Conservation (phyloP, 164 flowering plant genomes). For the Platanus orientalis region DNA sequence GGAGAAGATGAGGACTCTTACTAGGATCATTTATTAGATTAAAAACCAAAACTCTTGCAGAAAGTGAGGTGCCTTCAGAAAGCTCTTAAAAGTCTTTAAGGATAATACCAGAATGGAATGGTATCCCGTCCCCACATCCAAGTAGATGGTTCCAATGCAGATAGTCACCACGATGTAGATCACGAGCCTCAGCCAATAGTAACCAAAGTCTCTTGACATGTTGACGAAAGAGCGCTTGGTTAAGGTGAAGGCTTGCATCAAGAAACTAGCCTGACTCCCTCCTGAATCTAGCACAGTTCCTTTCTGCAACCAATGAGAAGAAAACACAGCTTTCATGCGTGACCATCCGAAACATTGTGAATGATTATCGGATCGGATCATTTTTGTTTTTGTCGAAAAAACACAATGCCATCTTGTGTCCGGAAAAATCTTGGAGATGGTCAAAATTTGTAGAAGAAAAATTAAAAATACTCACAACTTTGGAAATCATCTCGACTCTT, state of each 20-base stretch:
- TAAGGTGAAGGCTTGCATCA: conserved; percentile 72
- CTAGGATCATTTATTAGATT: neutral
- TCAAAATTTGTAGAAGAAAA: neutral
- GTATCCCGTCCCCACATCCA: conserved; percentile 74
- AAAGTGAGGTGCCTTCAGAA: neutral
- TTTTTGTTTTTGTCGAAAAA: too few relatives aligned
- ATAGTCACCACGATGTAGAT: conserved; percentile 78
- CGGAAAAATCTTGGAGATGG: neutral
- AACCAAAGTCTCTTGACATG: conserved; percentile 97
- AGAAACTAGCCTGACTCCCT: conserved; percentile 94
- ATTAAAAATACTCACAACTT: conserved; percentile 51
- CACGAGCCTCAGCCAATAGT: conserved; percentile 92
- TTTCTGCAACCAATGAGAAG: conserved; percentile 47
- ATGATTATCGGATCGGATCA: neutral
- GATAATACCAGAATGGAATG: conserved; percentile 69
- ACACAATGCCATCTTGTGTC: too few relatives aligned
- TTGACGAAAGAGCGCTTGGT: conserved; percentile 84
- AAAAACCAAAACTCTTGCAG: neutral
- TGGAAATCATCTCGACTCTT: conserved; percentile 72
- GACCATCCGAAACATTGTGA: neutral
- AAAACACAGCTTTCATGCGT: neutral
- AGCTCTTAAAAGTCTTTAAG: neutral
- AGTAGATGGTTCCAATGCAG: conserved; percentile 88
- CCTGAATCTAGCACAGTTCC: conserved; percentile 84
- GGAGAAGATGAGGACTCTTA: too few relatives aligned